Base-by-base conservation (phyloP, 108 stramenopile genomes). In the Schizochytrium sp. region DNA sequence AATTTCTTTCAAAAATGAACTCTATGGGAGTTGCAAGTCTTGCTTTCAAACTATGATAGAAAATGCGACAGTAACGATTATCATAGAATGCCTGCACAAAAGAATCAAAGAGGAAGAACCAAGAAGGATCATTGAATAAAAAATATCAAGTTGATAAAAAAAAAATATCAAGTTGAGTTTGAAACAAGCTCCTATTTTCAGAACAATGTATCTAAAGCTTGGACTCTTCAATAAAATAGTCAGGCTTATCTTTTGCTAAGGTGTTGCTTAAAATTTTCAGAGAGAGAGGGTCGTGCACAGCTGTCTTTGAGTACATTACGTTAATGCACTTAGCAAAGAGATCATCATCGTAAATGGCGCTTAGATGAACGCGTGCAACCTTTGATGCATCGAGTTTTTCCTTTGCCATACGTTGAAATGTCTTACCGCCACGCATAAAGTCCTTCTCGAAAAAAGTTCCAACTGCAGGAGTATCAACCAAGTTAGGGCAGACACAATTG, bases 401-500 rank as follows among this genome's bases (percentile, higher is more conserved):
- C 15, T 5, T 50, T 47, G 53, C 50, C 47, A 83, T 83, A n/a
- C 28, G 28, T 83, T 55, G 47, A 47, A 83, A 38, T n/a, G 40
- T 13, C 50, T 55, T 55, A n/a, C 53, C 53, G 1, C 53, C 76
- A 47, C 55, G 49, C 15, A n/a, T 55, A 53, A 83, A 83, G 38
- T 83, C 76, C 4, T 17, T 5, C 76, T 83, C 53, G 76, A 83
- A 83, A 40, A 83, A 83, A 8, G 10, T 55, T 0, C 76, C 76
- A 10, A 83, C 76, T 13, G 19, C 53, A 7, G 76, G 76, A 5
- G 76, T 83, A 53, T 83, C 76, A 38, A 83, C 76, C 45, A 83
- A 40, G 53, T 55, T 55, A 0, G 76, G 76, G 76, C 76, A 83
- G 76, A 83, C 53, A 28, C 76, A 83, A 40, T 83, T 83, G 76